phyloP scores from a whole-genome alignment of 257 asterid species.

The Eustoma russellianum region DNA sequence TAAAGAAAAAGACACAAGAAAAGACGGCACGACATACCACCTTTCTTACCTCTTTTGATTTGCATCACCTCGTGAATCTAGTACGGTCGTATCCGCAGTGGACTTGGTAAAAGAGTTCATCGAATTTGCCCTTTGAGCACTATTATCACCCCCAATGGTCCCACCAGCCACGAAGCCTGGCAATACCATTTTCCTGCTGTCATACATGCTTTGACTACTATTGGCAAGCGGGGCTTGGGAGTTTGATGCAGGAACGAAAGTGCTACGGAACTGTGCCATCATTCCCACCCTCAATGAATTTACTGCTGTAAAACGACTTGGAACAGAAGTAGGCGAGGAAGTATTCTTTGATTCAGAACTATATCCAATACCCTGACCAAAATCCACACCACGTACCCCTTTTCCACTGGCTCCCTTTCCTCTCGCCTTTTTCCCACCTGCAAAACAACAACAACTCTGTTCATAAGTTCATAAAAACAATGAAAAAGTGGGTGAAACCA shows the following conservation, averaged over 20 bases:
- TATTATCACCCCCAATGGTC: constrained; percentile 74
- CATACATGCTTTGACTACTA: constrained; percentile 20
- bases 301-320: constrained; percentile 60
- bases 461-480: background rate
- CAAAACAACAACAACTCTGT: constrained; percentile 4
- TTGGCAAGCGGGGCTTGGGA: constrained; percentile 50
- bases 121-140: constrained; percentile 30
- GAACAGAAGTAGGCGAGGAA: constrained; percentile 28
- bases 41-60: constrained; percentile 40
- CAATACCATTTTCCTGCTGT: constrained; percentile 45
- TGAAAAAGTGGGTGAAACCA: background rate
- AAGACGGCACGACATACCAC: constrained; percentile 17
- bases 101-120: constrained; percentile 30
- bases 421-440: constrained; percentile 90
- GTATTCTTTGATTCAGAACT: constrained; percentile 42
- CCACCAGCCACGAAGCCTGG: constrained; percentile 95
- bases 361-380: constrained; percentile 91
- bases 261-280: constrained; percentile 81
- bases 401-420: constrained; percentile 73
- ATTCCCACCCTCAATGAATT: constrained; percentile 62
- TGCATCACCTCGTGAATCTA: constrained; percentile 28
- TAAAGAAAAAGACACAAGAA: background rate
- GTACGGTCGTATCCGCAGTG: constrained; percentile 17
- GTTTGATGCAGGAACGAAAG: constrained; percentile 81
- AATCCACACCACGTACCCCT: constrained; percentile 97